Conservation (phyloP, 2,329 filamentous ascomycete genomes). For the Biscogniauxia sp. region DNA sequence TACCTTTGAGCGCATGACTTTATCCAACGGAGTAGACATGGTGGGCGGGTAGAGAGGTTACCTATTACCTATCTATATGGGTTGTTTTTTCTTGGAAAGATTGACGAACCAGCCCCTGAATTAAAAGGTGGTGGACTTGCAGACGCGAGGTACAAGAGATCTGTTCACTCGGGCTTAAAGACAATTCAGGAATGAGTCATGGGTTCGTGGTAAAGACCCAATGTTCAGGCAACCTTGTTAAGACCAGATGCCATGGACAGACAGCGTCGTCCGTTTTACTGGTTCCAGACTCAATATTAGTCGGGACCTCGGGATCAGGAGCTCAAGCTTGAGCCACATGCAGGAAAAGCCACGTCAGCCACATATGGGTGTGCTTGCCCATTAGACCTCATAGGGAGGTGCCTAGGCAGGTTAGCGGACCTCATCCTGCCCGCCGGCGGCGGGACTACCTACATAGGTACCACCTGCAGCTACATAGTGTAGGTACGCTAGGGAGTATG, state of each 20-base stretch:
- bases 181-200: constrained; percentile 12
- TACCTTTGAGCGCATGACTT: constrained; percentile 68
- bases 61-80: no score
- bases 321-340: constrained; percentile 23
- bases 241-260: constrained; percentile 4
- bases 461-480: no score
- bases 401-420: no score
- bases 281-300: background rate
- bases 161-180: constrained; percentile 1
- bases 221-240: constrained; percentile 23
- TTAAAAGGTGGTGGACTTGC: background rate
- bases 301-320: background rate
- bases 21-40: constrained; percentile 70
- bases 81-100: background rate
- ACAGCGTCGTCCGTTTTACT: background rate
- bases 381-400: no score
- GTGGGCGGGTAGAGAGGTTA: constrained; percentile 23
- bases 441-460: no score
- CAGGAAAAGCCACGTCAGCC: constrained; percentile 15
- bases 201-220: background rate
- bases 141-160: background rate
- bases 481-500: no score
- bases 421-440: no score
- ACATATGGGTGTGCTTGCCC: constrained; percentile 4
- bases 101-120: background rate